Percentiles rank a stretch among this genome's conserved stretches.
Conservation (phyloP, 441 rosid genomes). For the Corymbia citriodora region DNA sequence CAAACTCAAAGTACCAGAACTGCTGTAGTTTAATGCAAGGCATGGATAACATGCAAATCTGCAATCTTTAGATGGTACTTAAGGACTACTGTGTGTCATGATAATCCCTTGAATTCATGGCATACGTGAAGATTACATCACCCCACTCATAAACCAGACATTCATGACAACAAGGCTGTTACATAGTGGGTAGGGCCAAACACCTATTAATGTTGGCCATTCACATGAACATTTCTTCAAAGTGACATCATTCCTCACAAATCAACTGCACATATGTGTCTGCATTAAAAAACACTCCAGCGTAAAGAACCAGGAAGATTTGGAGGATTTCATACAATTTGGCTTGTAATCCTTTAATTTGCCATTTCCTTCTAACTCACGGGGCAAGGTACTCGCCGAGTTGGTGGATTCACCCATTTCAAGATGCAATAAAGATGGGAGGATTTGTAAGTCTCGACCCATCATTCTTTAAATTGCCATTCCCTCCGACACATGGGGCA, state of each 20-base stretch:
- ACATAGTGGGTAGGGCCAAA: not conserved
- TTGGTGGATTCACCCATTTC: conserved; percentile 76
- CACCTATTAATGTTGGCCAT: not conserved
- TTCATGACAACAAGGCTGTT: not conserved
- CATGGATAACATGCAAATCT: not conserved
- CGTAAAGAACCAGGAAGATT: not conserved
- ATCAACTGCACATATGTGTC: not conserved
- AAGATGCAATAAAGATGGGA: conserved; percentile 48
- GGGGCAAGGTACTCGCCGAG: conserved; percentile 67
- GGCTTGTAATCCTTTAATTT: conserved; percentile 43
- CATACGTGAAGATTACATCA: not conserved
- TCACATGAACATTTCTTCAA: not conserved
- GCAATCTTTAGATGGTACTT: not conserved
- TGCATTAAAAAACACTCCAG: not conserved
- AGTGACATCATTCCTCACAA: not conserved
- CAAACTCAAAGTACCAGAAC: not conserved
- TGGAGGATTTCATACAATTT: not conserved
- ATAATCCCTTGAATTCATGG: not conserved
- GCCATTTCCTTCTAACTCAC: conserved; percentile 85
- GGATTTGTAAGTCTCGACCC: not conserved
- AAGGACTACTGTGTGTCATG: not conserved
- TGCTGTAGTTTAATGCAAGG: not conserved
- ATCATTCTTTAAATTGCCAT: conserved; percentile 74
- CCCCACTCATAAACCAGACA: not conserved
- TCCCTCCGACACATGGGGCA: conserved; percentile 85